Conservation (phyloP, 768 basidiomycete genomes). For the Suillus tomentosus region DNA sequence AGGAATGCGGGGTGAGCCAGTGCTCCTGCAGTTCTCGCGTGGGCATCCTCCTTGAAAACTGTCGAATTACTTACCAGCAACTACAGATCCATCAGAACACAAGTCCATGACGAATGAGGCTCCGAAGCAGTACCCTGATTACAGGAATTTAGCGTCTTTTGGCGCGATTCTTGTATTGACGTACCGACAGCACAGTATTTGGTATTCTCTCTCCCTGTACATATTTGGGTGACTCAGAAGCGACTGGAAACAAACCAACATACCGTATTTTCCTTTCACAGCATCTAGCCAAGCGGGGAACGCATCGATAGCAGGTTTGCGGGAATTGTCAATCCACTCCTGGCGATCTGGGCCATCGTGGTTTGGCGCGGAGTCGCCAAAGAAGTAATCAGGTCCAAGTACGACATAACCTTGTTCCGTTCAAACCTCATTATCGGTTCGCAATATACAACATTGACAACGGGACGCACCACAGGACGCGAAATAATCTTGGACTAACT, state of each 20-base stretch:
- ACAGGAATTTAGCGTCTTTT: slow-evolving; percentile 2
- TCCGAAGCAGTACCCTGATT: slow-evolving; percentile 59
- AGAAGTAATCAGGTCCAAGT: slow-evolving; percentile 62
- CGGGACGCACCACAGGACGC: slow-evolving; percentile 53
- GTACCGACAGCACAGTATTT: slow-evolving; percentile 46
- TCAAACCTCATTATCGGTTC: not conserved
- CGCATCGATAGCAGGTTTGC: slow-evolving; percentile 36
- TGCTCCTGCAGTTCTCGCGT: slow-evolving; percentile 34
- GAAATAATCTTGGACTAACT: slow-evolving; percentile 62
- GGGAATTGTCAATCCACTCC: slow-evolving; percentile 41
- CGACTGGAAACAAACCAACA: not conserved
- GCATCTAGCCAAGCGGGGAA: slow-evolving; percentile 53
- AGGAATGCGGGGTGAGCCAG: slow-evolving; percentile 55
- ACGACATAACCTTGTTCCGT: slow-evolving; percentile 51
- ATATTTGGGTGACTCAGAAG: slow-evolving; percentile 18
- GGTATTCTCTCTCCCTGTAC: slow-evolving; percentile 27
- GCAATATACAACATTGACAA: not conserved
- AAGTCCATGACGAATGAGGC: slow-evolving; percentile 50
- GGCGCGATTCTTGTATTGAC: slow-evolving; percentile 12
- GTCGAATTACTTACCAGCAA: slow-evolving; percentile 40
- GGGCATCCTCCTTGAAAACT: not conserved
- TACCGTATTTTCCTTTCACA: slow-evolving; percentile 52
- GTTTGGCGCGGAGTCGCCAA: slow-evolving; percentile 45
- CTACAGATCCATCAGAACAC: slow-evolving; percentile 42
- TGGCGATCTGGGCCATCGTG: slow-evolving; percentile 32